A percentile compares a stretch with the other conserved stretches of the same genome.
Conservation (phyloP, 2,329 filamentous ascomycete genomes). For the Amesomyces nigricolor region DNA sequence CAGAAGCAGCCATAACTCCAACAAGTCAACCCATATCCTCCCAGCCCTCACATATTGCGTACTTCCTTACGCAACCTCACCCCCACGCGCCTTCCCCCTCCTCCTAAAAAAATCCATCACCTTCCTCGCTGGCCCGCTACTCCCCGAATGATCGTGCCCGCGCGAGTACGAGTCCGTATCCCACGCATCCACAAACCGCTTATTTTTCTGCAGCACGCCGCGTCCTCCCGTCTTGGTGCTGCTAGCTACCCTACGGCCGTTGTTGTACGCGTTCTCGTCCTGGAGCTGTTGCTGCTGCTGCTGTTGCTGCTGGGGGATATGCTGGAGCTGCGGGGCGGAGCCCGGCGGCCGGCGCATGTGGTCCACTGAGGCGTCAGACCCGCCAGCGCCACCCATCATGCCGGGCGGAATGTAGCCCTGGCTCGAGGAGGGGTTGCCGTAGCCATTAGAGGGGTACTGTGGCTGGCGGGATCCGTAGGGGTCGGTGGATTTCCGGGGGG, state of each 20-base stretch:
- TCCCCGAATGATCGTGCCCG: constrained; percentile 64
- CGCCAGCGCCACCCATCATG: constrained; percentile 39
- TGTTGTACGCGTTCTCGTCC: constrained; percentile 33
- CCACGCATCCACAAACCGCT: constrained; percentile 85
- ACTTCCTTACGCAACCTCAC: constrained; percentile 46
- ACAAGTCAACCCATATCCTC: too few relatives aligned
- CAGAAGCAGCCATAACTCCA: too few relatives aligned
- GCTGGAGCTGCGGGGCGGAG: constrained; percentile 41
- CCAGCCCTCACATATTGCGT: neutral
- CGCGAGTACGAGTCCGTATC: constrained; percentile 63
- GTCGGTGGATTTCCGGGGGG: constrained; percentile 16
- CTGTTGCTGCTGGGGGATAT: constrained; percentile 35
- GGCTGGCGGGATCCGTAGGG: constrained; percentile 32
- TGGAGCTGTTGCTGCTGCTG: too few relatives aligned
- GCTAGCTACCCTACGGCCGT: constrained; percentile 34
- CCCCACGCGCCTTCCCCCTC: constrained; percentile 68
- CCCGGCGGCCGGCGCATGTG: constrained; percentile 38
- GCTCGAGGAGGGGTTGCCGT: constrained; percentile 40
- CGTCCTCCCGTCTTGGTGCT: constrained; percentile 32
- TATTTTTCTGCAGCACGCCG: constrained; percentile 73
- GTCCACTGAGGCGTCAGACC: constrained; percentile 49
- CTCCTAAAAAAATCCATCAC: constrained; percentile 99
- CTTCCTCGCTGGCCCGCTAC: constrained; percentile 77
- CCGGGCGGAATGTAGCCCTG: constrained; percentile 44
- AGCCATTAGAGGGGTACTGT: constrained; percentile 36